Evolutionary conservation across 495 filamentous ascomycete species (phyloP), one percentile per base, ranked within the genome.

Genomic region (Daldinia caldariorum): DNA sequence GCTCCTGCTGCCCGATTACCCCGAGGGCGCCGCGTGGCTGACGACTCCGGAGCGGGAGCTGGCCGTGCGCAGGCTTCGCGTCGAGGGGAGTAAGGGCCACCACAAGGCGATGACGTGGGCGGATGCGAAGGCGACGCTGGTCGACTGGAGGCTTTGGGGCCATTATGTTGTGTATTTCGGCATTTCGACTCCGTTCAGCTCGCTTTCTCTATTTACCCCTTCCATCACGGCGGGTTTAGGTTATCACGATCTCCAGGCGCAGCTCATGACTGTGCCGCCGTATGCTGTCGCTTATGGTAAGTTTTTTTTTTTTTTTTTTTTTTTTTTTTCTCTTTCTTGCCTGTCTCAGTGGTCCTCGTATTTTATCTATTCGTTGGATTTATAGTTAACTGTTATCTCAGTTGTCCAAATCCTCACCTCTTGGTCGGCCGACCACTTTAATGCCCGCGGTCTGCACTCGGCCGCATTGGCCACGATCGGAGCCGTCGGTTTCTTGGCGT

Each of bases 1-100:
- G 35, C 92, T 92, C 76, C 91, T 90, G 70, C 89, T 95, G 4
- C 86, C 89, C 41, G 91, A 96, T 67, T 95, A 92, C 73, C 92
- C 92, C 0, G 90, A 91, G 59, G 80, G 87, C 29, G 92, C 91
- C 1, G 84, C 63, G 1, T 96, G 94, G 75, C 81, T 96, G 45
- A 86, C 83, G 6, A 82, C 81, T 3, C 79, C 80, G 10, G 92
- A 96, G 63, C 83, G 89, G 26, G 83, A 84, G 14, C 84, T 91
- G 1, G 90, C 93, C 0, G 75, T 90, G 22, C 82, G 86, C 3
- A 81, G 92, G 3, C 79, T 96, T 47, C 84, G 84, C 12, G 32
- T 78, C 16, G 85, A 49, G 78, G 79, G 38, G 89, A 95, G 74
- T 54, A 76, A 76, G 66, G 72, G 72, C 65, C 79, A 90, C 63